A percentile compares a stretch with the other conserved stretches of the same genome.
phyloP scores from a whole-genome alignment of 768 basidiomycete genomes.

The Termitomyces sp. region DNA sequence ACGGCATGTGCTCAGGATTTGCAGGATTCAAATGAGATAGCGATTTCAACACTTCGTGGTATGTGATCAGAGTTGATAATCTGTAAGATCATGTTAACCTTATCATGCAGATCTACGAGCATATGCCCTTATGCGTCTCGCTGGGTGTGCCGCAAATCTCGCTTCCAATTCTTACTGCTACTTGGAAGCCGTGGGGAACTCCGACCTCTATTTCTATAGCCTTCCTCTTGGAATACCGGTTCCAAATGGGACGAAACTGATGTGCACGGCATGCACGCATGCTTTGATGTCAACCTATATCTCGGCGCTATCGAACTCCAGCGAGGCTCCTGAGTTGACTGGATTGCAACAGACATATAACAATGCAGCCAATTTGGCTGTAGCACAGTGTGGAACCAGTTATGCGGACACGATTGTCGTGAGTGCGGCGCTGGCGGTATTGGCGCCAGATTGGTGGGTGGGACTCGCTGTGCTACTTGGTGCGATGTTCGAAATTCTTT shows the following conservation, averaged over 20 bases:
- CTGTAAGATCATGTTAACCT: background rate
- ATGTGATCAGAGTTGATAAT: conserved; percentile 12
- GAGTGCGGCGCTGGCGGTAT: background rate
- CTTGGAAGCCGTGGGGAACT: conserved; percentile 51
- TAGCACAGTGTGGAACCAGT: conserved; percentile 44
- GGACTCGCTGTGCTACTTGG: conserved; percentile 2
- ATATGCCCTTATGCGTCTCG: conserved; percentile 56
- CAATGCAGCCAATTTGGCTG: conserved; percentile 38
- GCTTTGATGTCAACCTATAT: conserved; percentile 52
- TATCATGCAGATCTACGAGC: conserved; percentile 47
- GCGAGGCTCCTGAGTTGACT: conserved; percentile 9
- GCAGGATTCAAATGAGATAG: conserved; percentile 42
- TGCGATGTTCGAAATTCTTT: background rate
- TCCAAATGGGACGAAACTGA: conserved; percentile 41
- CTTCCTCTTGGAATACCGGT: conserved; percentile 56
- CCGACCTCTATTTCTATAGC: conserved; percentile 64
- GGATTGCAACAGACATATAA: conserved; percentile 42
- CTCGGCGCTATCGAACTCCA: conserved; percentile 30
- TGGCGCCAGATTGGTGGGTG: conserved; percentile 4
- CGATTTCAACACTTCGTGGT: conserved; percentile 52
- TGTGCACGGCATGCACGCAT: conserved; percentile 64
- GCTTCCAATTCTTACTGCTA: conserved; percentile 68
- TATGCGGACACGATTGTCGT: conserved; percentile 30
- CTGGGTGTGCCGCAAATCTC: conserved; percentile 56
- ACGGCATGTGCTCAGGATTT: conserved; percentile 55